phyloP scores from a whole-genome alignment of 305 asterid species.

The Caryopteris hybrid region DNA sequence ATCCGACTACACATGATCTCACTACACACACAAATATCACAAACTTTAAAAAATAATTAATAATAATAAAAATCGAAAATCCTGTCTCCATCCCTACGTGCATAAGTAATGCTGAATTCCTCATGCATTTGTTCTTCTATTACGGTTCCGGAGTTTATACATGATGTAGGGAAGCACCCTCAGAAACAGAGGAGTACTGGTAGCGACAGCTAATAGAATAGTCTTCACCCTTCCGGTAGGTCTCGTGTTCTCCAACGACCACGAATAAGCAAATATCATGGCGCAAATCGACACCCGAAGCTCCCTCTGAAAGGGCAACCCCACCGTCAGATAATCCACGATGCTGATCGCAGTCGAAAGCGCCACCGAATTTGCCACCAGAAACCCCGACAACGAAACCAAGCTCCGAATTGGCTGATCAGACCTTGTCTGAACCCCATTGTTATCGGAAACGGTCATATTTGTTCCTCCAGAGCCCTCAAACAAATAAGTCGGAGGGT shows the following conservation, averaged over 20 bases:
- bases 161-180: not conserved
- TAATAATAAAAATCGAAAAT: too few species aligned
- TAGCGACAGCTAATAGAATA: not conserved
- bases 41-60: too few species aligned
- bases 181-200: not conserved
- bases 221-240: not conserved
- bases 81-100: too few species aligned
- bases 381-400: not conserved
- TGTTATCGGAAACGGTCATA: not conserved
- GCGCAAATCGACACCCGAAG: not conserved
- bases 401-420: not conserved
- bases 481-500: not conserved
- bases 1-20: too few species aligned
- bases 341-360: not conserved
- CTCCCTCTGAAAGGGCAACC: conserved; percentile 1
- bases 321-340: not conserved
- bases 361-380: not conserved
- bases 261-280: not conserved
- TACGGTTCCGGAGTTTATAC: not conserved
- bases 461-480: not conserved
- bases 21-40: too few species aligned
- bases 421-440: not conserved
- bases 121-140: too few species aligned
- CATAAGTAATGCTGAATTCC: too few species aligned
- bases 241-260: not conserved